Evolutionary conservation across 1,139 yeast species (phyloP).

Genomic region (Meyerozyma guilliermondii): DNA sequence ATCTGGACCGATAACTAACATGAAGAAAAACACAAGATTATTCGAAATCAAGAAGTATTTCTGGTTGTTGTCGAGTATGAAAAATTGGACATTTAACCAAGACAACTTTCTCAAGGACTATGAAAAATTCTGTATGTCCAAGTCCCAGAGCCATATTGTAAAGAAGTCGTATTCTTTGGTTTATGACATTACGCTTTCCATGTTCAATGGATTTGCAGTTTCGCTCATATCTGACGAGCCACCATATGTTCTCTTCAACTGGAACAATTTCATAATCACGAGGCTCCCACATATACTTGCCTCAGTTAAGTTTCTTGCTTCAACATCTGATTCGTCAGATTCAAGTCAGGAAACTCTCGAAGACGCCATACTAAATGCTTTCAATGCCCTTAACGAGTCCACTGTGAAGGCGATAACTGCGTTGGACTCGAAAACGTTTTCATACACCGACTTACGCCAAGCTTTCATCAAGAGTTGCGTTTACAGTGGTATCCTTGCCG

Average conservation of each 20-base stretch:
- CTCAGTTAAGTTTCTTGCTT: constrained; percentile 10
- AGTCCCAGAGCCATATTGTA: constrained; percentile 1
- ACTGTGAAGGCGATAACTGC: constrained; percentile 7
- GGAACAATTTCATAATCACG: constrained; percentile 31
- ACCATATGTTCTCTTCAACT: constrained; percentile 25
- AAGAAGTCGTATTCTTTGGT: constrained; percentile 6
- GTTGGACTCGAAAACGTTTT: constrained; percentile 8
- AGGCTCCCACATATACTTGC: constrained; percentile 22
- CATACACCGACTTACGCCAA: constrained; percentile 49
- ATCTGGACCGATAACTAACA: not conserved
- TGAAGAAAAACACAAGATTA: not conserved
- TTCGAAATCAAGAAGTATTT: constrained; percentile 21
- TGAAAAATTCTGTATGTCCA: not conserved
- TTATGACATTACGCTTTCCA: constrained; percentile 5
- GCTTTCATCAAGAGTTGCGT: constrained; percentile 50
- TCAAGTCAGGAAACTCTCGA: constrained; percentile 8
- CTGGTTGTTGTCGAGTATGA: constrained; percentile 26
- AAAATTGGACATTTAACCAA: constrained; percentile 19
- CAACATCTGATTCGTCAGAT: constrained; percentile 3
- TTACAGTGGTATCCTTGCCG: constrained; percentile 31
- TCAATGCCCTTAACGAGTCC: constrained; percentile 12
- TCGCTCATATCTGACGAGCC: constrained; percentile 15
- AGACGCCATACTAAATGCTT: constrained; percentile 9
- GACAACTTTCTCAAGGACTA: constrained; percentile 9
- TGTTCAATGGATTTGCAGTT: constrained; percentile 17